Conservation (phyloP, 2,329 filamentous ascomycete genomes). For the Aspergillus texensis region DNA sequence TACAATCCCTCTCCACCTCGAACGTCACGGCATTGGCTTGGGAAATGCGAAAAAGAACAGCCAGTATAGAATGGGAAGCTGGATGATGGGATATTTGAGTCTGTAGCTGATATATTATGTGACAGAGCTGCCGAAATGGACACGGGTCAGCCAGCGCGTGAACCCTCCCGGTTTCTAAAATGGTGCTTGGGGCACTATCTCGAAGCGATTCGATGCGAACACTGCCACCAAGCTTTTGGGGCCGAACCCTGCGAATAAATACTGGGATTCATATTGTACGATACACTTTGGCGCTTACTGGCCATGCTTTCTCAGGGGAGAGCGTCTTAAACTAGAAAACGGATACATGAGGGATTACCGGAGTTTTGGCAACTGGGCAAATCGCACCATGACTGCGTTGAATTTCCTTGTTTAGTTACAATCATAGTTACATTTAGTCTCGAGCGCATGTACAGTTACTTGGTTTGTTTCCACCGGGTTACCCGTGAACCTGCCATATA, state of each 20-base stretch:
- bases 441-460: constrained; percentile 18
- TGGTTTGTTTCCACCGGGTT: background rate
- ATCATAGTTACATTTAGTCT: constrained; percentile 29
- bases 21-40: background rate
- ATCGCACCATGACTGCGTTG: constrained; percentile 23
- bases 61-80: background rate
- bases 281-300: constrained; percentile 26
- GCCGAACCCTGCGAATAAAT: constrained; percentile 9
- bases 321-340: constrained; percentile 20
- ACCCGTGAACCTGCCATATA: background rate
- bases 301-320: constrained; percentile 5
- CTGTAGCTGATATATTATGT: constrained; percentile 9
- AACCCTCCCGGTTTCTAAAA: constrained; percentile 90
- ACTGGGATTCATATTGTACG: constrained; percentile 29
- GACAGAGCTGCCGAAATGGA: constrained; percentile 86
- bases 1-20: background rate
- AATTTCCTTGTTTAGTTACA: constrained; percentile 22
- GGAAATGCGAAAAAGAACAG: background rate
- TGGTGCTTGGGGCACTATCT: constrained; percentile 5
- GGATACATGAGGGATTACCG: constrained; percentile 30
- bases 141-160: constrained; percentile 86
- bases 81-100: background rate
- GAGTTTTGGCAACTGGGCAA: constrained; percentile 38
- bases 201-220: constrained; percentile 9
- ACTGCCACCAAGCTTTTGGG: constrained; percentile 1